These are phyloP conservation scores for Saccharomyces paradoxus DNA, from an alignment of 805 yeast genomes.

Conservation along the genomic window DNA sequence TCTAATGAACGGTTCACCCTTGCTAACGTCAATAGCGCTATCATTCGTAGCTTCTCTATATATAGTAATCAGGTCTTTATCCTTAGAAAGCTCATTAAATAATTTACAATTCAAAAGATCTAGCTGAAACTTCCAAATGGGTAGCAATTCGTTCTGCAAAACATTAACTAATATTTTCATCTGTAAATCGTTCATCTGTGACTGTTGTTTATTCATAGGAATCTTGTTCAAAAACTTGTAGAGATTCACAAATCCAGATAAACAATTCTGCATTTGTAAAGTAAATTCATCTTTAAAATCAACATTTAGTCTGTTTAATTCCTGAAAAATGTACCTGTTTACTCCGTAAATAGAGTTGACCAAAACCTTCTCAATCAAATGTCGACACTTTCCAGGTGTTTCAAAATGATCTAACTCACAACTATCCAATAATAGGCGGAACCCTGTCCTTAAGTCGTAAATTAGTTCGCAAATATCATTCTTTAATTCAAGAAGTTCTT, in stretches of 20 bases:
- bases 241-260: conserved; percentile 19
- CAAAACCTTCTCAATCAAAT: conserved; percentile 10
- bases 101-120: conserved; percentile 17
- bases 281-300: not conserved
- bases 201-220: conserved; percentile 13
- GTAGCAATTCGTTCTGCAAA: conserved; percentile 17
- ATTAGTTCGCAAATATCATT: not conserved
- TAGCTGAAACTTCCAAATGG: conserved; percentile 20
- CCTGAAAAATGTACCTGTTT: not conserved
- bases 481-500: not conserved
- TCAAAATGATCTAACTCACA: conserved; percentile 7
- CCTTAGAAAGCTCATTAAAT: conserved; percentile 10
- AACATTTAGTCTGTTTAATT: not conserved
- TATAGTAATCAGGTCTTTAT: conserved; percentile 6
- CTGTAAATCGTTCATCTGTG: conserved; percentile 13
- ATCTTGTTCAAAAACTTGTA: conserved; percentile 17
- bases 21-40: conserved; percentile 3
- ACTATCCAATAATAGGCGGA: conserved; percentile 8
- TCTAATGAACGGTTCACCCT: conserved; percentile 12
- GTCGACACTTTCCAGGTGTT: conserved; percentile 11
- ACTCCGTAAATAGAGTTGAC: conserved; percentile 2
- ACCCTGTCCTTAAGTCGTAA: conserved; percentile 5
- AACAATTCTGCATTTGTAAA: conserved; percentile 17
- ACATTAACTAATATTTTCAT: conserved; percentile 13
- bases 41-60: conserved; percentile 9